phyloP scores from a whole-genome alignment of 495 filamentous ascomycete species.

The Neurospora sp. region DNA sequence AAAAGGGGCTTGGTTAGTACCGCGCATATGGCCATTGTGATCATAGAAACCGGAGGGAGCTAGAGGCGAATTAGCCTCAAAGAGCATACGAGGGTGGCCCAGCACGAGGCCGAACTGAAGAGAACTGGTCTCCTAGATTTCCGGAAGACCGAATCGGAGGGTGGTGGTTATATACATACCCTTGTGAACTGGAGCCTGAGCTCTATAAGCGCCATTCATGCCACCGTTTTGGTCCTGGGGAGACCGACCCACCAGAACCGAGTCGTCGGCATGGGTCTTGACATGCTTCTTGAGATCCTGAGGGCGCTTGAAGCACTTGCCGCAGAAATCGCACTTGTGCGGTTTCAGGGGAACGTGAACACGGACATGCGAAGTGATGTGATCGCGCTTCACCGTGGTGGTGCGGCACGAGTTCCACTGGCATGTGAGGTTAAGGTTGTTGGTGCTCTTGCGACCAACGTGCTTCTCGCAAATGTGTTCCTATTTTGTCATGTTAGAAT shows the following conservation, averaged over 20 bases:
- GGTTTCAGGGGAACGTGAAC: constrained; percentile 97
- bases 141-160: neutral
- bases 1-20: constrained; percentile 38
- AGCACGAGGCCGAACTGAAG: neutral
- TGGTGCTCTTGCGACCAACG: constrained; percentile 96
- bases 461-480: constrained; percentile 98
- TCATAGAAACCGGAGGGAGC: constrained; percentile 47
- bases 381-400: constrained; percentile 96
- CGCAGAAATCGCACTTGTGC: constrained; percentile 97
- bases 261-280: constrained; percentile 99
- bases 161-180: constrained; percentile 31
- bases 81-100: constrained; percentile 1
- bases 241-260: constrained; percentile 66
- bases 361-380: constrained; percentile 98
- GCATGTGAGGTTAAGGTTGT: constrained; percentile 95
- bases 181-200: constrained; percentile 34
- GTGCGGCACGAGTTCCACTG: constrained; percentile 95
- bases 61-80: constrained; percentile 38
- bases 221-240: constrained; percentile 55
- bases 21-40: constrained; percentile 47
- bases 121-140: neutral
- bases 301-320: constrained; percentile 97
- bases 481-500: constrained; percentile 31
- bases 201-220: constrained; percentile 48
- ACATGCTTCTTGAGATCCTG: constrained; percentile 99